Percentiles rank a stretch among this genome's conserved stretches.
Conservation (phyloP, 768 basidiomycete species). For the Chalciporus pseudorubinellus region DNA sequence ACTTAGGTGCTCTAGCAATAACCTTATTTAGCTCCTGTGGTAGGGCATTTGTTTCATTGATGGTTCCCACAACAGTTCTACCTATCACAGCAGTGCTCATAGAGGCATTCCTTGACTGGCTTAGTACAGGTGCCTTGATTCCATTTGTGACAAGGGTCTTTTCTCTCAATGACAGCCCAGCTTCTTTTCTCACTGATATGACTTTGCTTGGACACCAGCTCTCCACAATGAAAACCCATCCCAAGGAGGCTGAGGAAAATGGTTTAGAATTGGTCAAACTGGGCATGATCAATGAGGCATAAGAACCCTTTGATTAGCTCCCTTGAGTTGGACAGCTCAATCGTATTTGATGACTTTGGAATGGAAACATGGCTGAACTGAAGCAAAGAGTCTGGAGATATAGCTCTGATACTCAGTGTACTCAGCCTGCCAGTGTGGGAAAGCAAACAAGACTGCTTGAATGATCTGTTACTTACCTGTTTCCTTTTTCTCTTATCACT, state of each 20-base stretch:
- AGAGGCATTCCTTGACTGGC: neutral
- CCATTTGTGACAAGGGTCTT: too few species aligned
- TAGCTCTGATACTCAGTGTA: slow-evolving; percentile 24
- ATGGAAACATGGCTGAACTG: slow-evolving; percentile 7
- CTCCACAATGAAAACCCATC: too few species aligned
- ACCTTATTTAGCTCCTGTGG: neutral
- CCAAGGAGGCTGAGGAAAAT: neutral
- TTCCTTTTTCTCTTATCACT: too few species aligned
- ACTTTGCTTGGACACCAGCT: slow-evolving; percentile 1
- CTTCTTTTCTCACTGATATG: neutral
- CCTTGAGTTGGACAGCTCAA: slow-evolving; percentile 25
- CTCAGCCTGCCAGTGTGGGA: slow-evolving; percentile 28
- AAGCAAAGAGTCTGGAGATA: slow-evolving; percentile 16
- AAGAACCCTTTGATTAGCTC: slow-evolving; percentile 10
- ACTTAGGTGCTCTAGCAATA: neutral
- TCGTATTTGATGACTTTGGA: slow-evolving; percentile 31
- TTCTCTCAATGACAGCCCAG: too few species aligned
- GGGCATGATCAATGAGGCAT: neutral
- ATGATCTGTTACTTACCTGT: too few species aligned
- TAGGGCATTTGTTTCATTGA: neutral
- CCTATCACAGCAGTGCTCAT: neutral
- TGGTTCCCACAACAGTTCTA: neutral
- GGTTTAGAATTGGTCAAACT: neutral
- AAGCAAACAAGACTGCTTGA: slow-evolving; percentile 14
- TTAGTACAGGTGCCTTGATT: neutral